phyloP scores from a whole-genome alignment of 1,284 basidiomycete genomes.

The Marasmius oreades region DNA sequence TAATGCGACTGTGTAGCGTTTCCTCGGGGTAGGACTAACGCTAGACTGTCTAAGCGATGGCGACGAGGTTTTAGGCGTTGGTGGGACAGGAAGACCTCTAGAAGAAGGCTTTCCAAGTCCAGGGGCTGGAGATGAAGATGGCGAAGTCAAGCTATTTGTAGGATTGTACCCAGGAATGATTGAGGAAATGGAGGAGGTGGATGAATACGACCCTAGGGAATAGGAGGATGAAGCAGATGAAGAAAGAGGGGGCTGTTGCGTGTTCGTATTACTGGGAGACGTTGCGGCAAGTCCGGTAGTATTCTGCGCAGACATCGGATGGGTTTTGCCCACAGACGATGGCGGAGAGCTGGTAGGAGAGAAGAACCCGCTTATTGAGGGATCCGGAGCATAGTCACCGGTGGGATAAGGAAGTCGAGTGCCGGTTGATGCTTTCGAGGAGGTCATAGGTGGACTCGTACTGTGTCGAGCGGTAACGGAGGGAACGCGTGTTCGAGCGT shows the following conservation, averaged over 20 bases:
- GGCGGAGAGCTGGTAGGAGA: slow-evolving; percentile 64
- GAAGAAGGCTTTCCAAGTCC: slow-evolving; percentile 13
- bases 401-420: slow-evolving; percentile 70
- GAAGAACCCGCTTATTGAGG: slow-evolving; percentile 37
- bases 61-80: slow-evolving; percentile 25
- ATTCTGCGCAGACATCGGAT: slow-evolving; percentile 15
- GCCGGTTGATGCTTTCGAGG: slow-evolving; percentile 29
- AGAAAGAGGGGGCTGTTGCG: neutral
- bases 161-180: slow-evolving; percentile 8
- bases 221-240: slow-evolving; percentile 21
- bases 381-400: slow-evolving; percentile 66
- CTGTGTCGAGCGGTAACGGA: slow-evolving; percentile 51
- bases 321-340: slow-evolving; percentile 32
- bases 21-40: slow-evolving; percentile 58
- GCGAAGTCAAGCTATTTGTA: slow-evolving; percentile 14
- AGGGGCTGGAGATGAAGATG: slow-evolving; percentile 28
- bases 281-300: slow-evolving; percentile 19
- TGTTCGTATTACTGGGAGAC: neutral
- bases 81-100: slow-evolving; percentile 16
- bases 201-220: slow-evolving; percentile 22
- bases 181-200: slow-evolving; percentile 23
- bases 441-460: slow-evolving; percentile 59
- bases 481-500: slow-evolving; percentile 33
- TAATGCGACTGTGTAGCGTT: slow-evolving; percentile 78
- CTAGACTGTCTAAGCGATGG: slow-evolving; percentile 39